Base-by-base conservation (phyloP, 805 yeast species). In the Barnettozyma botsteinii region DNA sequence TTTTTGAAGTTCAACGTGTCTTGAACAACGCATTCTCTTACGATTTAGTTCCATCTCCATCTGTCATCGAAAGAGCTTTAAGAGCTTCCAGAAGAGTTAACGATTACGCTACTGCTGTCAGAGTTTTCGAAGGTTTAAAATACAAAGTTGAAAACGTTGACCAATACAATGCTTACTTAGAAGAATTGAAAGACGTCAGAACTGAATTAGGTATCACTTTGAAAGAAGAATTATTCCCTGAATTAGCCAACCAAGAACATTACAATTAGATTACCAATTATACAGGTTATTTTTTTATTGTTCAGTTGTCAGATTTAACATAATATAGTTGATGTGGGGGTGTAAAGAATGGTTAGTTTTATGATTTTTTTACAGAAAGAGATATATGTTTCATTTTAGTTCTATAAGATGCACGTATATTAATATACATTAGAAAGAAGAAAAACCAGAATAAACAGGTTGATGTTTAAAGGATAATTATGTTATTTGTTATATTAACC, bases 31-130 rank as follows among this genome's bases (percentile, higher is more conserved):
- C 95, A 68, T 93, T 93, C 74, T 85, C 98, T 13, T 93, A 93
- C 74, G 98, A 93, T 70, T 79, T 93, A 67, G 98, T 93, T 42
- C 98, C 98, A 53, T 91, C 98, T 23, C 98, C 98, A 52, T 78
- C 84, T 47, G 98, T 93, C 48, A 76, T 93, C 60, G 96, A 86
- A 70, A 85, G 84, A 69, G 98, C 98, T 35, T 75, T 93, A 62
- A 81, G 85, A 71, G 98, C 98, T 35, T 89, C 97, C 56, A 89
- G 98, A 81, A 86, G 98, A 72, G 98, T 93, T 53, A 87, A 93
- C 69, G 98, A 93, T 72, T 86, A 86, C 71, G 96, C 98, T 47
- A 89, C 98, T 45, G 98, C 98, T 41, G 93, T 88, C 54, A 85
- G 98, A 72, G 96, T 95, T 42, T 93, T 93, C 59, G 98, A 91